Percentiles rank a stretch among this genome's conserved stretches.
These are phyloP conservation scores for Geranium incanum DNA, from an alignment of 441 rosid species.

Conservation along the genomic window DNA sequence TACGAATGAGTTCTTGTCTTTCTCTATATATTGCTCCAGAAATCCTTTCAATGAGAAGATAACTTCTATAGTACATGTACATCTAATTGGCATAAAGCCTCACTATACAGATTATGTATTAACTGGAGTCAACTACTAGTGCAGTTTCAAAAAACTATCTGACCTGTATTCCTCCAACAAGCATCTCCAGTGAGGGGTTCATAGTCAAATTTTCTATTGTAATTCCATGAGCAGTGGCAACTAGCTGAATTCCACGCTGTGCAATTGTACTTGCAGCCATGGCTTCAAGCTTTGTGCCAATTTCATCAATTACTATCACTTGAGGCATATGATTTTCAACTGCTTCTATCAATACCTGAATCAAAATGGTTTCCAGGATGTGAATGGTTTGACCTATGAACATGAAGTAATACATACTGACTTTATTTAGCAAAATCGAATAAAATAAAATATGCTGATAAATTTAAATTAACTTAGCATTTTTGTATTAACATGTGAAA, in stretches of 20 bases:
- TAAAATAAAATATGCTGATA: not conserved
- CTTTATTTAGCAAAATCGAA: not conserved
- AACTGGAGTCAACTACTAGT: not conserved
- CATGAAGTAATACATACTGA: not conserved
- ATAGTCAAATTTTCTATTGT: slow-evolving; percentile 75
- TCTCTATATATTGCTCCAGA: not conserved
- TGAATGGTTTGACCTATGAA: not conserved
- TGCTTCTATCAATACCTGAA: slow-evolving; percentile 77
- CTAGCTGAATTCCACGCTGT: slow-evolving; percentile 90
- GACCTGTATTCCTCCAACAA: slow-evolving; percentile 88
- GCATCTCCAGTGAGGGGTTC: slow-evolving; percentile 89
- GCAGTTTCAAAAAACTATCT: slow-evolving; percentile 12
- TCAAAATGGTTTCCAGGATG: slow-evolving; percentile 11
- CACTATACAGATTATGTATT: not conserved
- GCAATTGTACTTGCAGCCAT: slow-evolving; percentile 92
- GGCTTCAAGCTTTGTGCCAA: slow-evolving; percentile 92
- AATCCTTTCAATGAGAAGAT: not conserved
- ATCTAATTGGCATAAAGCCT: not conserved
- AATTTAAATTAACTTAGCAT: not conserved
- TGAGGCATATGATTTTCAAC: slow-evolving; percentile 97
- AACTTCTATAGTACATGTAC: not conserved
- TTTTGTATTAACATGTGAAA: not conserved
- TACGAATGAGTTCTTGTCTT: not conserved
- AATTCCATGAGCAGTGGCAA: slow-evolving; percentile 88
- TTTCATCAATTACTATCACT: slow-evolving; percentile 91